phyloP scores from a whole-genome alignment of 139 green algal species.

The Penium margaritaceum region DNA sequence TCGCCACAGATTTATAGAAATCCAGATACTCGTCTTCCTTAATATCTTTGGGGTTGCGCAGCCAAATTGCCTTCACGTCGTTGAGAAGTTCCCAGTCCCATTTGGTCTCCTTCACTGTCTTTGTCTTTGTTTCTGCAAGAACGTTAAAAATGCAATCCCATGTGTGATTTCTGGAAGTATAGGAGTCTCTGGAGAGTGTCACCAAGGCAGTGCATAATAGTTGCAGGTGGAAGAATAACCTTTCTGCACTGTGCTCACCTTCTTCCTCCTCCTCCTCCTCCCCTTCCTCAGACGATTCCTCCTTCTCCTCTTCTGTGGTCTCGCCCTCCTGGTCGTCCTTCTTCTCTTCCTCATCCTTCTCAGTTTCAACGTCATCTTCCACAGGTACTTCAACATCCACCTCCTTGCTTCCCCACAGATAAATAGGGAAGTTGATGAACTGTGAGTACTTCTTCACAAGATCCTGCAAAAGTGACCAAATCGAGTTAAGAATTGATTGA shows the following conservation, averaged over 20 bases:
- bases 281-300: constrained; percentile 53
- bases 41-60: constrained; percentile 78
- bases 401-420: constrained; percentile 64
- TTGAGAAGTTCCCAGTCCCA: constrained; percentile 91
- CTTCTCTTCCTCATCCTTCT: constrained; percentile 46
- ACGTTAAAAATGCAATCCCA: neutral
- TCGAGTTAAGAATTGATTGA: neutral
- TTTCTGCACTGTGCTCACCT: neutral
- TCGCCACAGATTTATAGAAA: constrained; percentile 90
- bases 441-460: constrained; percentile 79
- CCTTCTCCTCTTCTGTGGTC: neutral
- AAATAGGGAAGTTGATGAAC: constrained; percentile 97
- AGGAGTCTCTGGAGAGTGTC: neutral
- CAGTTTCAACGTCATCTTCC: constrained; percentile 14
- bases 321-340: constrained; percentile 2
- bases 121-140: constrained; percentile 57
- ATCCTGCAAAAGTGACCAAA: constrained; percentile 39
- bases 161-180: neutral
- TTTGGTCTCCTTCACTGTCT: constrained; percentile 72
- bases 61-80: constrained; percentile 90
- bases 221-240: neutral
- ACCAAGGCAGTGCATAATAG: neutral
- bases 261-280: constrained; percentile 24
- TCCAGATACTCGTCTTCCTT: constrained; percentile 85
- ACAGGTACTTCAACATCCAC: constrained; percentile 63